Evolutionary conservation across 163 green algal genomes (phyloP), one percentile per base, ranked within the genome.

Genomic region (Volvox carteri): DNA sequence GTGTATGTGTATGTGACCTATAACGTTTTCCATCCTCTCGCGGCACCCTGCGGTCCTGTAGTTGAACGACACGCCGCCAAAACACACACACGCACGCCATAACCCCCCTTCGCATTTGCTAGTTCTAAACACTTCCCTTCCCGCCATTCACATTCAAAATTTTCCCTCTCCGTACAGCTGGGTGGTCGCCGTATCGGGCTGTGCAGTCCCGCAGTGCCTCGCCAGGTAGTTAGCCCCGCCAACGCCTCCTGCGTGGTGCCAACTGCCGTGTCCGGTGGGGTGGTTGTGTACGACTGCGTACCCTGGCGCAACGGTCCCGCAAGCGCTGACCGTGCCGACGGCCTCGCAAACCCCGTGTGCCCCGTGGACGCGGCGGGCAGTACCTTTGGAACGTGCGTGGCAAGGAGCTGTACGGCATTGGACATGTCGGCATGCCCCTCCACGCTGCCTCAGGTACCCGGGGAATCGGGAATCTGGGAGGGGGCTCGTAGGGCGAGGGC

Each of bases 171-270:
- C 62, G 18, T 30, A 35, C 54, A 74, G 52, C n/a, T 86, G n/a
- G 42, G 12, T 58, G 60, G 60, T 3, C 60, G 39, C 37, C 60
- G 39, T 2, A 78, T 87, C n/a, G 79, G 79, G 0, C 62, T 78
- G 18, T 87, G 79, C 62, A n/a, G 42, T 30, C 79, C 46, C 4
- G 42, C 62, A 5, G 60, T 68, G 60, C 79, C 79, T 30, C 79
- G 62, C 78, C 70, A 67, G 33, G 58, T 56, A 23, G 23, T 6
- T 33, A 68, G 33, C 58, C 5, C 60, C 79, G 18, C 42, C 42
- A 70, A n/a, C 44, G 21, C 62, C 42, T 35, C 44, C 62, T 87
- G 79, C 44, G 79, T 19, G 42, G n/a, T 87, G 39, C 78, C 78
- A n/a, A 60, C 44, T n/a, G 25, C 30, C 8, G 37, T 78, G 79